phyloP scores from a whole-genome alignment of 495 filamentous ascomycete species.

The Massariosphaeria phaeospora region DNA sequence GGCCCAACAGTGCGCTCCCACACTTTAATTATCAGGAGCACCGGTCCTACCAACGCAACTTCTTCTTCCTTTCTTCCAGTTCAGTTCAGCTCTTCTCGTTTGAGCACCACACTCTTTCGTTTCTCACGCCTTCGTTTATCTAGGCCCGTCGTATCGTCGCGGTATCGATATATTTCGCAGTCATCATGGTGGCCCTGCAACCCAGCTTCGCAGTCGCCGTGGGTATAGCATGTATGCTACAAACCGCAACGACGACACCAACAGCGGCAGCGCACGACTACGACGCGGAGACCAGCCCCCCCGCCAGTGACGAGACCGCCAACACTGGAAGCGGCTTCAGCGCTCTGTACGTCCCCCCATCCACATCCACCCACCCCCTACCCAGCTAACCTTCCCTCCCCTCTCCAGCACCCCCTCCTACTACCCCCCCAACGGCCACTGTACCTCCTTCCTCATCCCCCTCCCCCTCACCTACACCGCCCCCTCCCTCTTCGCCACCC shows the following conservation, averaged over 20 bases:
- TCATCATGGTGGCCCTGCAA: not conserved
- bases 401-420: constrained; percentile 9
- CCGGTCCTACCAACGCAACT: too few relatives aligned
- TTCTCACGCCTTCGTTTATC: too few relatives aligned
- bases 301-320: not conserved
- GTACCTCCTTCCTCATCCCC: constrained; percentile 23
- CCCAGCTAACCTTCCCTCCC: not conserved
- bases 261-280: constrained; percentile 2
- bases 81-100: too few relatives aligned
- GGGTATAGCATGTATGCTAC: not conserved
- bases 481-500: constrained; percentile 13
- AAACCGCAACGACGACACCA: constrained; percentile 1
- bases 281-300: too few relatives aligned
- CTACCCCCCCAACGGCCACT: constrained; percentile 26
- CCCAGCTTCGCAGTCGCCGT: not conserved
- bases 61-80: too few relatives aligned
- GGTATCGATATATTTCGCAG: too few relatives aligned
- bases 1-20: too few relatives aligned
- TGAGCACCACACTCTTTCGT: too few relatives aligned
- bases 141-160: too few relatives aligned
- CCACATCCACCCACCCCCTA: not conserved
- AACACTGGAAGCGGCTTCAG: constrained; percentile 25
- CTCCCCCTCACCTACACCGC: constrained; percentile 21
- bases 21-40: too few relatives aligned
- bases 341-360: constrained; percentile 11